phyloP scores from a whole-genome alignment of 1,139 yeast genomes.

The Suhomyces bolitotheri region DNA sequence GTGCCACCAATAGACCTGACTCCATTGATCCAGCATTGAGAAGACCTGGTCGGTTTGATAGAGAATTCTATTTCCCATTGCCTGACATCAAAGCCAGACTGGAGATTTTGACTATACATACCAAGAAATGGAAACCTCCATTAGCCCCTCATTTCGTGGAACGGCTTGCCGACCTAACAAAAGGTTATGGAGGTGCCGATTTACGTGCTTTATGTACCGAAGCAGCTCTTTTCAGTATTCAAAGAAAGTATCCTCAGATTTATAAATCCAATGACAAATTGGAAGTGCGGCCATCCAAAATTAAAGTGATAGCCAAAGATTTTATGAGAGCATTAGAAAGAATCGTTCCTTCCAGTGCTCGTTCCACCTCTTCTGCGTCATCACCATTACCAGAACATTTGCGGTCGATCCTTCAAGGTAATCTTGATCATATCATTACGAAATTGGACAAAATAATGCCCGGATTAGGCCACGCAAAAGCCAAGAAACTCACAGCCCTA shows the following conservation, averaged over 20 bases:
- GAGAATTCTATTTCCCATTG: conserved; percentile 93
- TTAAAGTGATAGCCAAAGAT: conserved; percentile 80
- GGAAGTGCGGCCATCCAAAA: conserved; percentile 66
- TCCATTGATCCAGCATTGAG: conserved; percentile 96
- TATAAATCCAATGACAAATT: conserved; percentile 76
- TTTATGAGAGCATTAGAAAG: conserved; percentile 84
- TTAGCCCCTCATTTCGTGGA: conserved; percentile 57
- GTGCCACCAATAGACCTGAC: conserved; percentile 98
- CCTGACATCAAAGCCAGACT: conserved; percentile 82
- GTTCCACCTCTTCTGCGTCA: conserved; percentile 75
- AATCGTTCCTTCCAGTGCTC: conserved; percentile 88
- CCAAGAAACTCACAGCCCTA: conserved; percentile 55
- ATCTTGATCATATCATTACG: conserved; percentile 47
- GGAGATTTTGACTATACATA: conserved; percentile 79
- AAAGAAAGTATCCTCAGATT: conserved; percentile 90
- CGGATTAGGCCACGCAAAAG: conserved; percentile 14
- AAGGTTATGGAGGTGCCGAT: conserved; percentile 99
- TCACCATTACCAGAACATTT: conserved; percentile 78
- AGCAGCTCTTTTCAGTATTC: conserved; percentile 90
- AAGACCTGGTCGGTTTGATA: conserved; percentile 96
- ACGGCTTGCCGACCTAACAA: conserved; percentile 76
- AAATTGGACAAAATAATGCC: conserved; percentile 67
- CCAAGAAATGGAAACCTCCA: conserved; percentile 85
- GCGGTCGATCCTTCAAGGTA: conserved; percentile 56
- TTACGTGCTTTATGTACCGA: conserved; percentile 92